These are phyloP conservation scores for Yamadazyma songkhlaensis DNA, from an alignment of 1,139 yeast species.

Conservation along the genomic window DNA sequence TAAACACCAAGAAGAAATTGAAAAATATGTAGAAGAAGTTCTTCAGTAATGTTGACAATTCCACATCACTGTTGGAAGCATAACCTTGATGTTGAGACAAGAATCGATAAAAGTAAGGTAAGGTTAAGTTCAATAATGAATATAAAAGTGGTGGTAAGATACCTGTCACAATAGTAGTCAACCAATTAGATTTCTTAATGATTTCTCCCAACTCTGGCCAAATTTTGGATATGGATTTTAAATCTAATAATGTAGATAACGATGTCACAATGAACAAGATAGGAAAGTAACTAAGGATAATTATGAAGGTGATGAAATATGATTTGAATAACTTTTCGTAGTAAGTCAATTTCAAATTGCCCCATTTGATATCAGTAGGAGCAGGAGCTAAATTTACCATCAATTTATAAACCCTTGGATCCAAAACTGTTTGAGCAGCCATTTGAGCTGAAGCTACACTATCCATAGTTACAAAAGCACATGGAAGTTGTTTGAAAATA, in stretches of 20 bases:
- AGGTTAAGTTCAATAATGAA: constrained; percentile 60
- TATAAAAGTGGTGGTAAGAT: constrained; percentile 73
- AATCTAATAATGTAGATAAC: constrained; percentile 67
- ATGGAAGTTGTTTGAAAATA: constrained; percentile 46
- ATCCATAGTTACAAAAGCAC: constrained; percentile 81
- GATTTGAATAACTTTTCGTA: constrained; percentile 53
- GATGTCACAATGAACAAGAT: constrained; percentile 72
- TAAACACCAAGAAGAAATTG: constrained; percentile 72
- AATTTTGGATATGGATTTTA: constrained; percentile 65
- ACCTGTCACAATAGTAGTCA: constrained; percentile 70
- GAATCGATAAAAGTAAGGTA: constrained; percentile 70
- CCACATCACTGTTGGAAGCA: constrained; percentile 73
- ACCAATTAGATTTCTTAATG: constrained; percentile 61
- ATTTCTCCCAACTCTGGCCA: constrained; percentile 72
- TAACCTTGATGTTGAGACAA: constrained; percentile 69
- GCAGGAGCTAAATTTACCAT: constrained; percentile 77
- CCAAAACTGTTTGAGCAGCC: constrained; percentile 81
- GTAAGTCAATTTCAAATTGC: constrained; percentile 61
- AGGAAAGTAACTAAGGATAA: constrained; percentile 60
- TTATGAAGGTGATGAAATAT: constrained; percentile 58
- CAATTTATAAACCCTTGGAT: constrained; percentile 70
- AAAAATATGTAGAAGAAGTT: constrained; percentile 78
- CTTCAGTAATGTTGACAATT: constrained; percentile 68
- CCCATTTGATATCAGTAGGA: constrained; percentile 78
- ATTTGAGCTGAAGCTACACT: constrained; percentile 82